Evolutionary conservation across 2,329 filamentous ascomycete genomes (phyloP), one percentile per base, ranked within the genome.

Genomic region (Lasiodiplodia gonubiensis): DNA sequence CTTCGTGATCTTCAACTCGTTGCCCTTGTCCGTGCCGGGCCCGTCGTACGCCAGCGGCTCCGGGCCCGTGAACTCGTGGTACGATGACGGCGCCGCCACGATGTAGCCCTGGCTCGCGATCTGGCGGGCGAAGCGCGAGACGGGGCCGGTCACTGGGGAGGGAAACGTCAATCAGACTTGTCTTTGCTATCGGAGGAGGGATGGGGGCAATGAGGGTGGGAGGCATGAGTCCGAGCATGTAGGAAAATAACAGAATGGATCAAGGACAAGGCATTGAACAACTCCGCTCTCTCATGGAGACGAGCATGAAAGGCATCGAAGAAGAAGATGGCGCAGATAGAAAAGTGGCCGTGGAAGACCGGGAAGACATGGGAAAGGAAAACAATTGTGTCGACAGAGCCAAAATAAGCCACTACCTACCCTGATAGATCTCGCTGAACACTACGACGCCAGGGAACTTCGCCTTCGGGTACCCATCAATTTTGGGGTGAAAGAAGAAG

Each of bases 371-470:
- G 52, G n/a, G 14, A 54, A 54, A 30, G 25, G 8, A 53, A n/a
- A 27, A 3, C 12, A 35, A 54, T 21, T 52, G 53, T 6, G 39
- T n/a, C n/a, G 42, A 46, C 42, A 11, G 12, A 10, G 5, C 6
- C 55, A n/a, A 57, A 21, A 12, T 33, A 5, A 18, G 21, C 23
- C 3, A 5, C 25, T 14, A 11, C 57, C 5, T 79, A 93, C 93
- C 93, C 89, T 97, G 94, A 76, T 97, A 97, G 74, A 97, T 97
- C 81, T 97, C 94, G 73, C 90, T 94, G 77, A 97, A 97, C 67
- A 97, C 85, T 16, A 92, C 90, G 5, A 97, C 92, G 23, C 92
- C 93, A 0, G 93, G 93, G 74, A 97, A 97, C 75, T 88, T 93
- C 79, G 94, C 94, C 71, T 95, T 89, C 33, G 94, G 93, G 76